Base-by-base conservation (phyloP, 345 rosid genomes). In the Salix viminalis region DNA sequence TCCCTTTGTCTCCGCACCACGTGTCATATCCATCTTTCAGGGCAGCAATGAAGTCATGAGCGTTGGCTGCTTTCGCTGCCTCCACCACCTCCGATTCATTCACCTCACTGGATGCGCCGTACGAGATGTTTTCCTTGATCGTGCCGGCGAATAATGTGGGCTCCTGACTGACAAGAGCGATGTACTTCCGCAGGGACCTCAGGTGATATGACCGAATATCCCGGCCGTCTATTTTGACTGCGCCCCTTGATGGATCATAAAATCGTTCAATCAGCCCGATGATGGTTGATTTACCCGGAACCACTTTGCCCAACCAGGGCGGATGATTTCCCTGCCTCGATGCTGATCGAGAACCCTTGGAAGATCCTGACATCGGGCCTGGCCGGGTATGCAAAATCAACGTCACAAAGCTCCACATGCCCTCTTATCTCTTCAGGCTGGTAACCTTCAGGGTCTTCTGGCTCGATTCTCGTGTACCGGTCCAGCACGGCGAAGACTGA, bases 251-350 rank as follows among this genome's bases (percentile, higher is more conserved):
- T 8, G 84, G 84, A 26, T 82, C 84, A 3, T 82, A 82, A 42
- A 77, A 82, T 46, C 84, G 44, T 46, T 82, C 81, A 2, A 82
- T 82, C 4, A 82, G 26, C 9, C 76, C 79, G 5, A 82, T 82
- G 18, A 82, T 74, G 1, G 84, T 82, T 44, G 84, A 82, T 56
- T 82, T 82, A 0, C 84, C 84, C 2, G 81, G 81, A 82, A 9
- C 84, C 84, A 41, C 84, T 82, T 46, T 75, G 84, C 14, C 84
- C 84, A 12, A 82, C 84, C 58, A 82, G 39, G 8, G 84, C 81
- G 2, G 81, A 75, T 21, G 84, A 77, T 65, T 82, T 77, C 28
- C 84, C 84, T 4, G 84, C 78, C 58, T 74, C 84, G 19, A 82
- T 78, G 16, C 66, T 60, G 21, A 82, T 54, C 24, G 79, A 69